Evolutionary conservation across 2,329 filamentous ascomycete genomes (phyloP).

Genomic region (Geoglossum cookeanum): DNA sequence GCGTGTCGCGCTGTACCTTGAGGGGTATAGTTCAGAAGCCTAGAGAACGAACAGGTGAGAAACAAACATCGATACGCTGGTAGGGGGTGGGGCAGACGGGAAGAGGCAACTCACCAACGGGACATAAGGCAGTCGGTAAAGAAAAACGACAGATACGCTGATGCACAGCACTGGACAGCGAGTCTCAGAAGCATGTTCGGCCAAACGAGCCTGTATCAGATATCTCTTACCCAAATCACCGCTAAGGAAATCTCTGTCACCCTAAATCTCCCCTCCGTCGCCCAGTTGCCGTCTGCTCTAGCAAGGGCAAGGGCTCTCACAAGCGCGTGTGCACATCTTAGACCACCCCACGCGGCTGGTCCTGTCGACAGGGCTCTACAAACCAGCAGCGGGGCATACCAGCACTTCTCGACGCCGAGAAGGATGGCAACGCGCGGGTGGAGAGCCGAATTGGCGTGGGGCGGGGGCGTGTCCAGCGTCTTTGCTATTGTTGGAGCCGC

Average conservation of each 20-base stretch:
- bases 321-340: slow-evolving; percentile 49
- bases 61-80: background rate
- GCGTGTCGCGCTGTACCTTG: slow-evolving; percentile 21
- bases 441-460: slow-evolving; percentile 23
- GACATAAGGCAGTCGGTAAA: slow-evolving; percentile 77
- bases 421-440: slow-evolving; percentile 65
- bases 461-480: background rate
- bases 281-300: slow-evolving; percentile 19
- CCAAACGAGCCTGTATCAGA: background rate
- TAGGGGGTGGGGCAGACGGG: background rate
- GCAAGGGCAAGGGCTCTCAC: slow-evolving; percentile 34
- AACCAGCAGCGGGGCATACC: slow-evolving; percentile 54
- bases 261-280: slow-evolving; percentile 30
- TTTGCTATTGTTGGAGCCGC: background rate
- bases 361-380: slow-evolving; percentile 53
- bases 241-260: slow-evolving; percentile 53
- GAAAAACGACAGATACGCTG: slow-evolving; percentile 62
- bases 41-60: slow-evolving; percentile 16
- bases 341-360: slow-evolving; percentile 52
- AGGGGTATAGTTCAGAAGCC: slow-evolving; percentile 71
- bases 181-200: background rate
- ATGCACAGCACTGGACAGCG: slow-evolving; percentile 44
- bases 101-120: slow-evolving; percentile 36
- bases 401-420: slow-evolving; percentile 50
- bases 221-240: slow-evolving; percentile 47